Conservation (phyloP, 192 early-diverging fungal genomes). For the Phycomyces blakesleeanus region DNA sequence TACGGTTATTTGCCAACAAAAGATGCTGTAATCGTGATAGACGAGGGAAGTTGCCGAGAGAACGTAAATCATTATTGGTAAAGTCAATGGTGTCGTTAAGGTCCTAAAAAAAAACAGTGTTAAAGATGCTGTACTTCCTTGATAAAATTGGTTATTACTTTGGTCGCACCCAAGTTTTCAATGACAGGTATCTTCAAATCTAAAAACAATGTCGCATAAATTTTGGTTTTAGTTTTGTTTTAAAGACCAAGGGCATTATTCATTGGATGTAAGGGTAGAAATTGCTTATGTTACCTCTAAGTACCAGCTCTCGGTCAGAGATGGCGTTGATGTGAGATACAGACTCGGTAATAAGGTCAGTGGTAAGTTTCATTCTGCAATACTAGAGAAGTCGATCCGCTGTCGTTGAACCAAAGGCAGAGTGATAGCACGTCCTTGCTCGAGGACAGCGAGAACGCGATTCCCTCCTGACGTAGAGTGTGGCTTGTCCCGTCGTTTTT, state of each 20-base stretch:
- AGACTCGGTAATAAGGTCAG: slow-evolving; percentile 64
- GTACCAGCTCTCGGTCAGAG: slow-evolving; percentile 85
- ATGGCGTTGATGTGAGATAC: slow-evolving; percentile 79
- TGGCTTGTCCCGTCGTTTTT: background rate
- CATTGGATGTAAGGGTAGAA: slow-evolving; percentile 4
- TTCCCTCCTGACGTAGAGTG: slow-evolving; percentile 1
- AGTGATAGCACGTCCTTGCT: background rate
- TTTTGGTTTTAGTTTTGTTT: no score
- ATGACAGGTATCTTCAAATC: slow-evolving; percentile 84
- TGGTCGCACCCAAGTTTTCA: slow-evolving; percentile 94
- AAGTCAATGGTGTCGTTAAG: slow-evolving; percentile 91
- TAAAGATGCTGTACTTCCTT: background rate
- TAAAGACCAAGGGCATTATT: no score
- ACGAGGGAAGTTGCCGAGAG: slow-evolving; percentile 84
- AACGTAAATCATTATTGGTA: slow-evolving; percentile 85
- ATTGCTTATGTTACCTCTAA: slow-evolving; percentile 61
- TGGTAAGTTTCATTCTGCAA: slow-evolving; percentile 67
- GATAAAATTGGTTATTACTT: slow-evolving; percentile 58
- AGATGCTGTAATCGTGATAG: slow-evolving; percentile 72
- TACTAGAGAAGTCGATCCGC: background rate
- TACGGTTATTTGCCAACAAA: slow-evolving; percentile 86
- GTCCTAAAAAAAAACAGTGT: slow-evolving; percentile 51
- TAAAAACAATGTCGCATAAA: slow-evolving; percentile 32
- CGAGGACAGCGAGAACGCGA: background rate
- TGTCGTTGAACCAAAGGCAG: background rate